A percentile compares a stretch with the other conserved stretches of the same genome.
Evolutionary conservation across 495 filamentous ascomycete genomes (phyloP).

Genomic region (Trichodelitschia bisporula): DNA sequence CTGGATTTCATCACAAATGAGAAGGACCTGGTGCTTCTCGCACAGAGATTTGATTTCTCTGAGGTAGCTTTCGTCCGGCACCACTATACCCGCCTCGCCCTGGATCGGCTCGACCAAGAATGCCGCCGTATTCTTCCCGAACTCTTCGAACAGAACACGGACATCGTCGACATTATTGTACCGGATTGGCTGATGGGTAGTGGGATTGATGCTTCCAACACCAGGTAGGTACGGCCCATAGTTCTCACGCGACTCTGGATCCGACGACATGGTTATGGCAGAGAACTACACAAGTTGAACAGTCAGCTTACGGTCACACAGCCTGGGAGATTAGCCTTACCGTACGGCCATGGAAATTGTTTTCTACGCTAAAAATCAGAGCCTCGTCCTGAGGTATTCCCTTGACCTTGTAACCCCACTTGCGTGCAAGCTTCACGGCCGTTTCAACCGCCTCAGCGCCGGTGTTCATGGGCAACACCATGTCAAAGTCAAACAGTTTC

Average conservation of each 20-base stretch:
- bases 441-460: conserved; percentile 98
- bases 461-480: conserved; percentile 98
- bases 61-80: conserved; percentile 79
- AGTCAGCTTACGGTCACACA: not conserved
- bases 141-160: conserved; percentile 49
- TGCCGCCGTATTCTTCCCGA: conserved; percentile 67
- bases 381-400: conserved; percentile 67
- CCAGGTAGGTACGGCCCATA: conserved; percentile 89
- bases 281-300: conserved; percentile 45
- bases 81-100: conserved; percentile 91
- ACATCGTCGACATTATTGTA: conserved; percentile 73
- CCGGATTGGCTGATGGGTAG: conserved; percentile 50
- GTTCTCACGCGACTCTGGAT: conserved; percentile 87
- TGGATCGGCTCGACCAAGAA: conserved; percentile 97
- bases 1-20: conserved; percentile 98
- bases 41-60: conserved; percentile 60
- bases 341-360: conserved; percentile 94
- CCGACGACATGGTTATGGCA: conserved; percentile 81
- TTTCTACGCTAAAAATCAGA: conserved; percentile 55
- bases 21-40: conserved; percentile 74
- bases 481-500: conserved; percentile 77
- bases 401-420: conserved; percentile 98
- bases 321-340: conserved; percentile 24
- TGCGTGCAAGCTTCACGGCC: conserved; percentile 86
- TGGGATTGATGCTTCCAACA: conserved; percentile 54